Evolutionary conservation across 352 stramenopile species (phyloP).

Genomic region (Globisporangium ultimum): DNA sequence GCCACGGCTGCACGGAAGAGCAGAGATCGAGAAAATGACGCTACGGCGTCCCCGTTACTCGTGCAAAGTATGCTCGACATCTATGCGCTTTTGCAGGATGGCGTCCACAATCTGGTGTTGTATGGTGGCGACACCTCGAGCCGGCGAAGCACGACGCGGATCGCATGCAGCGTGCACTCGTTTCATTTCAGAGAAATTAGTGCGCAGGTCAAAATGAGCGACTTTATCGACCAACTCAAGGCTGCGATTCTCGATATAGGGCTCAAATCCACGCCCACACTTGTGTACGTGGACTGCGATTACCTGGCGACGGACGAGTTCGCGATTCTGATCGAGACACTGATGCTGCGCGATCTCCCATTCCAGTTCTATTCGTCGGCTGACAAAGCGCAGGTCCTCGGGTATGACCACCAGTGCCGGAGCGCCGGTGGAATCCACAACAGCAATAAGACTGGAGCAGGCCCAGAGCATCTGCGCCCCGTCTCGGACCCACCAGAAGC

Average conservation of each 20-base stretch:
- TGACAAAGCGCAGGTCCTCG: constrained; percentile 49
- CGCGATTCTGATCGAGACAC: constrained; percentile 33
- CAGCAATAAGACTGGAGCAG: not conserved
- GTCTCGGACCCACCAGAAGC: not conserved
- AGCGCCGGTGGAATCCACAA: not conserved
- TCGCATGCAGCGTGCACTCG: constrained; percentile 48
- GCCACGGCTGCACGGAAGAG: constrained; percentile 21
- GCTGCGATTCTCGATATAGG: constrained; percentile 39
- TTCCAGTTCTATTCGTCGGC: constrained; percentile 38
- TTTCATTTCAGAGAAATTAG: constrained; percentile 53
- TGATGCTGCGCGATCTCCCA: constrained; percentile 42
- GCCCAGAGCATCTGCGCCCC: not conserved
- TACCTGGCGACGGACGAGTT: constrained; percentile 33
- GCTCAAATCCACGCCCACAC: constrained; percentile 40
- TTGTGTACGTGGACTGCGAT: constrained; percentile 60
- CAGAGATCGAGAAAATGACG: constrained; percentile 25
- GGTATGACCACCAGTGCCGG: constrained; percentile 30
- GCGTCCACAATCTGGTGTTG: constrained; percentile 35
- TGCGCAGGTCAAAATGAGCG: constrained; percentile 19
- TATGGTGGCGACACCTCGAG: constrained; percentile 37
- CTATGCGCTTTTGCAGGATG: constrained; percentile 44
- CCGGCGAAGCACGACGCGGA: constrained; percentile 36
- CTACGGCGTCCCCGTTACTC: constrained; percentile 21
- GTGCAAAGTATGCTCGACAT: constrained; percentile 53
- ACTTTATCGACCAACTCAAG: constrained; percentile 54